phyloP scores from a whole-genome alignment of 345 rosid genomes.

The thale cress (Arabidopsis thaliana) region TAIR10.1 NC_003071.7:17550001-17550500 shows the following conservation, averaged over 20 bases:
- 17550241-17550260: constrained; percentile 87
- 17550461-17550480: constrained; percentile 98
- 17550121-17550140: constrained; percentile 73
- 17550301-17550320: constrained; percentile 95
- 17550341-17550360: constrained; percentile 63
- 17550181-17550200: constrained; percentile 9
- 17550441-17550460: constrained; percentile 71
- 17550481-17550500: constrained; percentile 82
- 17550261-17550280: constrained; percentile 95
- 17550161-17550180: not conserved
- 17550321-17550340: constrained; percentile 98
- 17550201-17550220: constrained; percentile 83
- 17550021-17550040: constrained; percentile 89
- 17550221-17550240: constrained; percentile 95
- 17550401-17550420: not conserved
- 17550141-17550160: constrained; percentile 25
- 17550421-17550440: not conserved
- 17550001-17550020: constrained; percentile 92
- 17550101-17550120: constrained; percentile 91
- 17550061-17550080: constrained; percentile 93
- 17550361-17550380: constrained; percentile 7
- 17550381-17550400: constrained; percentile 12
- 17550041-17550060: constrained; percentile 75
- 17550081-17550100: constrained; percentile 81
- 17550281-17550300: constrained; percentile 97